Evolutionary conservation across 2,329 filamentous ascomycete genomes (phyloP).

Genomic region (Ophioceras dolichostomum): DNA sequence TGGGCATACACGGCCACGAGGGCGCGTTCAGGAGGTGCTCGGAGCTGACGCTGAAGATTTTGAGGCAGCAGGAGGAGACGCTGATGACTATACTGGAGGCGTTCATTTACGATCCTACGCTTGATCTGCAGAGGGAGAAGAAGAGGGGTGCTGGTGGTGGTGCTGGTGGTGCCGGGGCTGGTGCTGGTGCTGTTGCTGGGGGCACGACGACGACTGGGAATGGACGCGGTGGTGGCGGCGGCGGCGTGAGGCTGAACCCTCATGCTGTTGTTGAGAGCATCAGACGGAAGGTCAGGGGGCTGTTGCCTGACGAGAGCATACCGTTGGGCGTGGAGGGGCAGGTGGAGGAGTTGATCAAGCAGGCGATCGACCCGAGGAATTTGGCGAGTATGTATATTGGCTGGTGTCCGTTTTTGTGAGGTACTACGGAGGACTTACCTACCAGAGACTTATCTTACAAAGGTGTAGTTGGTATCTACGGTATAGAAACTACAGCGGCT

Average conservation of each 20-base stretch:
- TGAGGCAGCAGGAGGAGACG: constrained; percentile 88
- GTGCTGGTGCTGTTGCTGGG: too few species aligned
- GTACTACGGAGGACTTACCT: too few species aligned
- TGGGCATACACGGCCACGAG: constrained; percentile 90
- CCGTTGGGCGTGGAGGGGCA: constrained; percentile 92
- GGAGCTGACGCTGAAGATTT: constrained; percentile 72
- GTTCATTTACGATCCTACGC: constrained; percentile 92
- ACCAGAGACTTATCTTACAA: too few species aligned
- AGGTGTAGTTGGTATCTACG: too few species aligned
- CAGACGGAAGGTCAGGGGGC: constrained; percentile 70
- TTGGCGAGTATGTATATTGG: constrained; percentile 94
- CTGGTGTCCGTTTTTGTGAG: constrained; percentile 55
- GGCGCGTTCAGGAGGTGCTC: constrained; percentile 85
- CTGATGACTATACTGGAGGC: constrained; percentile 96
- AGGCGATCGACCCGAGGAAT: constrained; percentile 70
- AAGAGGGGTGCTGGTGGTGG: constrained; percentile 25
- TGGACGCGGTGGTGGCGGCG: too few species aligned
- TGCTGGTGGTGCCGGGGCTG: too few species aligned
- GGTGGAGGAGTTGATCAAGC: constrained; percentile 86
- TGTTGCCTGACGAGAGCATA: constrained; percentile 78
- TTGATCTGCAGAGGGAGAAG: constrained; percentile 71
- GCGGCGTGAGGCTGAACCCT: constrained; percentile 37
- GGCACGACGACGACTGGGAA: too few species aligned
- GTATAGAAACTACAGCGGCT: too few species aligned
- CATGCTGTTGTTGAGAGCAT: constrained; percentile 82